Percentiles rank a stretch among this genome's conserved stretches.
Conservation (phyloP, 345 rosid species). For the Litchi chinensis region DNA sequence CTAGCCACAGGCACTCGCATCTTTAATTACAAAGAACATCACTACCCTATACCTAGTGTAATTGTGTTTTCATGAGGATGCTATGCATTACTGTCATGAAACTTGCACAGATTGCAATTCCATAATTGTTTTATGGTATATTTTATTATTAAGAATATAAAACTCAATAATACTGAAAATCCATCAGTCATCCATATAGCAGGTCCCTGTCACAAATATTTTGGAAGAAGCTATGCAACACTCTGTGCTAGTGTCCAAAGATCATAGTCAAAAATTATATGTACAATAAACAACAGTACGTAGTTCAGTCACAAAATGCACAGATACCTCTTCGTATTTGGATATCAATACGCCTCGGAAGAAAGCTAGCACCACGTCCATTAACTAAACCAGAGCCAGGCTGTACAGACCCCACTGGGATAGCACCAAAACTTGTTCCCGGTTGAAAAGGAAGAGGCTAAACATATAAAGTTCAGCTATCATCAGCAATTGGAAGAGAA, state of each 20-base stretch:
- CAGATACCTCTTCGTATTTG: slow-evolving; percentile 72
- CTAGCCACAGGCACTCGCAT: neutral
- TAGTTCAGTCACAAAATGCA: slow-evolving; percentile 9
- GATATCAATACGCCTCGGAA: slow-evolving; percentile 76
- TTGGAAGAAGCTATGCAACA: neutral
- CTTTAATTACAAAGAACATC: neutral
- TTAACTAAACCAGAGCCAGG: slow-evolving; percentile 52
- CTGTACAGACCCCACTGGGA: slow-evolving; percentile 54
- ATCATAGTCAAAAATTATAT: neutral
- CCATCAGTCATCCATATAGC: neutral
- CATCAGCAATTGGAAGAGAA: slow-evolving; percentile 26
- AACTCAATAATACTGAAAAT: neutral
- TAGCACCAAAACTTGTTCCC: slow-evolving; percentile 52
- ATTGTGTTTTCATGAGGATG: neutral
- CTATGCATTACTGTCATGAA: neutral
- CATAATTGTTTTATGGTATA: neutral
- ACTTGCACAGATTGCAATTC: neutral
- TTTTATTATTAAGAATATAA: neutral
- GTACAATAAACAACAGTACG: neutral
- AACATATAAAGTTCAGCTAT: slow-evolving; percentile 25
- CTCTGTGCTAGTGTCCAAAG: neutral
- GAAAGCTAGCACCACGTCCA: slow-evolving; percentile 52
- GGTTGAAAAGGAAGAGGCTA: slow-evolving; percentile 77
- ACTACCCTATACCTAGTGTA: neutral
- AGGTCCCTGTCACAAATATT: neutral